Conservation (phyloP, 495 filamentous ascomycete species). For the Chlorociboria aeruginascens region DNA sequence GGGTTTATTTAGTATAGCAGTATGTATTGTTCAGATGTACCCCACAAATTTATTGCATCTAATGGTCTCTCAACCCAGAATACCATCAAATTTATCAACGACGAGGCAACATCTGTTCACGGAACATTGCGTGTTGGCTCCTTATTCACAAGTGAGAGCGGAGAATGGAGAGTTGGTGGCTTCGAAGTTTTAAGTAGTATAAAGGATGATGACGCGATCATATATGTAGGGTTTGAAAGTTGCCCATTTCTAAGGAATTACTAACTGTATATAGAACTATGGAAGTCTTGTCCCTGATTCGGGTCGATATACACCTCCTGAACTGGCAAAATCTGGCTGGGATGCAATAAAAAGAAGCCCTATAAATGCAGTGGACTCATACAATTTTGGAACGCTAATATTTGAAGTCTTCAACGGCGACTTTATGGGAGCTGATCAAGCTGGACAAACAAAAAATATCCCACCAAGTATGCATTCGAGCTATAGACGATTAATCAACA, state of each 20-base stretch:
- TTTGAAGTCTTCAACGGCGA: conserved; percentile 86
- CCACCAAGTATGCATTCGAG: conserved; percentile 77
- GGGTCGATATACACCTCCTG: conserved; percentile 70
- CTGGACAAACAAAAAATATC: conserved; percentile 73
- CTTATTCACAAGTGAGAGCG: conserved; percentile 85
- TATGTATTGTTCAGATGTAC: conserved; percentile 27
- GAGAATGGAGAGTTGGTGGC: conserved; percentile 92
- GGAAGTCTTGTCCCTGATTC: conserved; percentile 79
- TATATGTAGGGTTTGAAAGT: conserved; percentile 58
- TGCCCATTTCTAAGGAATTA: neutral
- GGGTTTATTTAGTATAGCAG: conserved; percentile 79
- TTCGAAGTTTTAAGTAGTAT: conserved; percentile 90
- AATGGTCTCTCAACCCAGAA: conserved; percentile 34
- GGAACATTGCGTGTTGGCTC: conserved; percentile 75
- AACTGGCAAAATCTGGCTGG: conserved; percentile 80
- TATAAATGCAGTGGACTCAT: conserved; percentile 71
- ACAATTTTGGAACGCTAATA: conserved; percentile 71
- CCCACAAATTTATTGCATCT: conserved; percentile 1
- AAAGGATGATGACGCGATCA: conserved; percentile 86
- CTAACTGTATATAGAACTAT: conserved; percentile 45
- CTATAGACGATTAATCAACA: conserved; percentile 76
- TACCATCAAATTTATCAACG: conserved; percentile 91
- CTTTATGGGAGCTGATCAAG: conserved; percentile 60
- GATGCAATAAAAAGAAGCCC: conserved; percentile 75
- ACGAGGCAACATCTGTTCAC: conserved; percentile 82